Evolutionary conservation across 2,329 filamentous ascomycete species (phyloP).

Genomic region (Fusarium sp.): DNA sequence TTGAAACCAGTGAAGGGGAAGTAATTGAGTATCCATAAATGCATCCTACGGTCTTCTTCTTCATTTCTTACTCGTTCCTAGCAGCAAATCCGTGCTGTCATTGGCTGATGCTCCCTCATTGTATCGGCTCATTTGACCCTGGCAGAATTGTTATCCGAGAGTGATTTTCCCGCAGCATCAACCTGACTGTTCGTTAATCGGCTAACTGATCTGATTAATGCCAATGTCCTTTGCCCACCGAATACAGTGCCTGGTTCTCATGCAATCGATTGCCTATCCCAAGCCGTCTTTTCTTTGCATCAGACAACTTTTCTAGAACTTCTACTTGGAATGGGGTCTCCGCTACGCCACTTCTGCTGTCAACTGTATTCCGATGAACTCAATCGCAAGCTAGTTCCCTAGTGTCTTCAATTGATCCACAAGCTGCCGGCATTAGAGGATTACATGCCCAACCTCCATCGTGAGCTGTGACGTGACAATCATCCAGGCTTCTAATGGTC

Average conservation of each 20-base stretch:
- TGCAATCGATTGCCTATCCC: too few relatives aligned
- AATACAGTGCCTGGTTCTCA: too few relatives aligned
- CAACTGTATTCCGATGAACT: neutral
- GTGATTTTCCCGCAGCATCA: neutral
- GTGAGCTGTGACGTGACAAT: neutral
- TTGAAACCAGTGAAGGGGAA: rapidly evolving
- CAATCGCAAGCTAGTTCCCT: neutral
- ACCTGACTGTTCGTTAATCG: too few relatives aligned
- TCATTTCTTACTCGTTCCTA: neutral
- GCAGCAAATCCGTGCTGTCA: too few relatives aligned
- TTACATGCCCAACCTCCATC: neutral
- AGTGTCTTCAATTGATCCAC: neutral
- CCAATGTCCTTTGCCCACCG: too few relatives aligned
- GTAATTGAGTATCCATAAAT: neutral
- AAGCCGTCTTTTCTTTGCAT: neutral
- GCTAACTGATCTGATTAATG: neutral
- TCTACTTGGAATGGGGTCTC: too few relatives aligned
- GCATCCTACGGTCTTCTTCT: rapidly evolving
- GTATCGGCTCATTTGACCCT: too few relatives aligned
- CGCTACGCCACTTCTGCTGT: neutral
- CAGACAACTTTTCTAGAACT: neutral
- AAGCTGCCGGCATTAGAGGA: neutral
- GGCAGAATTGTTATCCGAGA: neutral
- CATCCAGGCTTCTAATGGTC: neutral
- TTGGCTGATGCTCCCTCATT: rapidly evolving